These are phyloP conservation scores for Persicaria tinctoria DNA, from an alignment of 148 eudicot species.

Conservation along the genomic window DNA sequence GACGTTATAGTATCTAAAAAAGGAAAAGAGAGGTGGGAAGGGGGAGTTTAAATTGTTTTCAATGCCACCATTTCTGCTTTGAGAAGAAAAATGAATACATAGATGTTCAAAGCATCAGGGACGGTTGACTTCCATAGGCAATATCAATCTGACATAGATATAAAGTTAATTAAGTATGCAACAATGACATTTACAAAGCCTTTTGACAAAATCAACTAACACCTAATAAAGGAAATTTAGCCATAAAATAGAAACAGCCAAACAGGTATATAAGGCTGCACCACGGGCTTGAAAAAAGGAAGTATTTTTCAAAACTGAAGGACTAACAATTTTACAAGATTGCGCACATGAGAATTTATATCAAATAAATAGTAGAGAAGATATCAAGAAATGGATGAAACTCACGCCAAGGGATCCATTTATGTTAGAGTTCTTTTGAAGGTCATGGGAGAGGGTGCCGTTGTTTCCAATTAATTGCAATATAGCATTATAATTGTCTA, in stretches of 20 bases:
- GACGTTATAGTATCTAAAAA: background rate
- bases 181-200: background rate
- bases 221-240: background rate
- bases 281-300: no score
- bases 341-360: background rate
- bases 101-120: background rate
- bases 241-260: background rate
- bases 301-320: background rate
- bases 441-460: no score
- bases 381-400: no score
- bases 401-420: no score
- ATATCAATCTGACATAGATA: background rate
- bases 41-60: background rate
- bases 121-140: conserved; percentile 2
- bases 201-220: background rate
- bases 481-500: no score
- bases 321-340: background rate
- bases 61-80: background rate
- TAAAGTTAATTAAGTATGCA: background rate
- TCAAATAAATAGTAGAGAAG: background rate
- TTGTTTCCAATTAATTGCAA: no score
- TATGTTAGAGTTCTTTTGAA: no score
- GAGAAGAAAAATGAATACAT: background rate
- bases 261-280: background rate
- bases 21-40: background rate